A percentile compares a stretch with the other conserved stretches of the same genome.
These are phyloP conservation scores for Acidomyces sp. DNA, from an alignment of 495 filamentous ascomycete genomes.

Conservation along the genomic window DNA sequence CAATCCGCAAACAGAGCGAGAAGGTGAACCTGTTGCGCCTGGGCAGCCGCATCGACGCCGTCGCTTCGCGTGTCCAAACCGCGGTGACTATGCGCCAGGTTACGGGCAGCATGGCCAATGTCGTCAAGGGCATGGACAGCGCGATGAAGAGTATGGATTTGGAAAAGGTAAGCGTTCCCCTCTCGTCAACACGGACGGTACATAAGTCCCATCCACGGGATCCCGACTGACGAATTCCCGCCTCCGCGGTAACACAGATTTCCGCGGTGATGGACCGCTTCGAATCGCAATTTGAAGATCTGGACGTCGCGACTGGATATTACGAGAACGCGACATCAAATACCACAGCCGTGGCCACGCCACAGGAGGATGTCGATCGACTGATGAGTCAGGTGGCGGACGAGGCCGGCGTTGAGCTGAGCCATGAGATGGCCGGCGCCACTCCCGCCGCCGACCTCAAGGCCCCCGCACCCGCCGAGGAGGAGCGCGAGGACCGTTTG, in stretches of 20 bases:
- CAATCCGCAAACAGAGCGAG: slow-evolving; percentile 65
- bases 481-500: slow-evolving; percentile 34
- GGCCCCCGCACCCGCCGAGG: slow-evolving; percentile 25
- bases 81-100: slow-evolving; percentile 55
- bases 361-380: slow-evolving; percentile 72
- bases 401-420: slow-evolving; percentile 65
- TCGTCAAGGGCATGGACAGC: slow-evolving; percentile 50
- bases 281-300: slow-evolving; percentile 71
- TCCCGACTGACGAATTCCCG: background rate
- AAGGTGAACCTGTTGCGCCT: slow-evolving; percentile 48
- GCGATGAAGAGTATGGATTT: slow-evolving; percentile 59
- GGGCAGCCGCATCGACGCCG: slow-evolving; percentile 48
- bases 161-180: slow-evolving; percentile 39
- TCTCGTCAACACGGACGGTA: too few species aligned
- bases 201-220: too few species aligned
- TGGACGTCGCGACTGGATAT: slow-evolving; percentile 68
- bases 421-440: slow-evolving; percentile 49
- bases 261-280: slow-evolving; percentile 60
- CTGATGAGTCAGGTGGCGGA: slow-evolving; percentile 69
- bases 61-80: slow-evolving; percentile 48
- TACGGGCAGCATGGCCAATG: slow-evolving; percentile 50
- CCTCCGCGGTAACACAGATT: slow-evolving; percentile 30
- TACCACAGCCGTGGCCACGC: slow-evolving; percentile 60
- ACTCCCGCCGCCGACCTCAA: slow-evolving; percentile 28
- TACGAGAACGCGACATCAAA: slow-evolving; percentile 71